phyloP scores from a whole-genome alignment of 1,139 yeast species.

The Suhomyces kunorum region DNA sequence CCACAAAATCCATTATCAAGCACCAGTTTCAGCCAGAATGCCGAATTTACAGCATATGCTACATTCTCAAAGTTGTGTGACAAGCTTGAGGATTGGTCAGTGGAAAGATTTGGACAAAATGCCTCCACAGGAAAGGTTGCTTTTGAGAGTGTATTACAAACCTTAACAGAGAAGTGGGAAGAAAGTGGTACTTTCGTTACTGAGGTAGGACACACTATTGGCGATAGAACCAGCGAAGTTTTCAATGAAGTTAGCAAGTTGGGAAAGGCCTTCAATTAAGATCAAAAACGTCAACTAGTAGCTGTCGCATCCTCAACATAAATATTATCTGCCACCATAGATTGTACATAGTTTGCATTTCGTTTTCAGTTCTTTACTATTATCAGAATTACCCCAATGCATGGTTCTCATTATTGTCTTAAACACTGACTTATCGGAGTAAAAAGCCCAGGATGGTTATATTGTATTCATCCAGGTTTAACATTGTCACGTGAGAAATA shows the following conservation, averaged over 20 bases:
- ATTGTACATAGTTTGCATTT: constrained; percentile 2
- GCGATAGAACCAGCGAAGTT: constrained; percentile 35
- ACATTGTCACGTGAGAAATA: constrained; percentile 1
- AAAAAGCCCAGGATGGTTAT: no score
- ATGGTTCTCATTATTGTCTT: no score
- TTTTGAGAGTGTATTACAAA: constrained; percentile 72
- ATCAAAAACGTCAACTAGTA: no score
- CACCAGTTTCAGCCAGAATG: constrained; percentile 77
- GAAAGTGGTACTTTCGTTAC: constrained; percentile 44
- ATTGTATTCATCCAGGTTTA: no score
- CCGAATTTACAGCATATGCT: constrained; percentile 86
- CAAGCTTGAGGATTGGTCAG: constrained; percentile 89
- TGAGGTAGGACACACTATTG: constrained; percentile 33
- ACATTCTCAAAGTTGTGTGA: constrained; percentile 68
- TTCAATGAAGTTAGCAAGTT: constrained; percentile 43
- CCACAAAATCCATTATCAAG: constrained; percentile 43
- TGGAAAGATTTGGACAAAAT: constrained; percentile 84
- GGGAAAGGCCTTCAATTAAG: constrained; percentile 21
- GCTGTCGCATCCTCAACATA: no score
- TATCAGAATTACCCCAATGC: not conserved
- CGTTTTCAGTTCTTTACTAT: constrained; percentile 3
- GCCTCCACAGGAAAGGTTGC: constrained; percentile 81
- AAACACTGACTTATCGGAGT: no score
- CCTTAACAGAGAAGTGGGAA: constrained; percentile 54
- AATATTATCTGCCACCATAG: no score